Percentiles rank a stretch among this genome's conserved stretches.
phyloP scores from a whole-genome alignment of 306 rosid species.

The Hippophae tibetana region DNA sequence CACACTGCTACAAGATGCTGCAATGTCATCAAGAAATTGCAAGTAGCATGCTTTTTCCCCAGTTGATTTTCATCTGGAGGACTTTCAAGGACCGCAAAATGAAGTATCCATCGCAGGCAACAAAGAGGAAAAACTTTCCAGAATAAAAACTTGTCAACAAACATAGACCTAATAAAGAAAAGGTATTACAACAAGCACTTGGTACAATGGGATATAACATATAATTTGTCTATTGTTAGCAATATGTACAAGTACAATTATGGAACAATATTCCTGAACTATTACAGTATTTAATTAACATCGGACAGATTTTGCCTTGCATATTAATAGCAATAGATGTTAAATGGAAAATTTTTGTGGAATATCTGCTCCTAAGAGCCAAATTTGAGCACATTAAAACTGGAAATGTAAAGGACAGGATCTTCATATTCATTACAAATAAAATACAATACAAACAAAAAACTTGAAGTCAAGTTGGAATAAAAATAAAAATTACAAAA shows the following conservation, averaged over 20 bases:
- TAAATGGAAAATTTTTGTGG: too few species aligned
- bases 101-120: conserved; percentile 92
- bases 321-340: too few species aligned
- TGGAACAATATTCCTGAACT: too few species aligned
- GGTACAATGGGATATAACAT: background rate
- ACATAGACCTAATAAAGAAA: conserved; percentile 54
- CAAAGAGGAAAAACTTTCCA: conserved; percentile 87
- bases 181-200: background rate
- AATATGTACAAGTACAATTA: too few species aligned
- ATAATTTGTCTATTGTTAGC: too few species aligned
- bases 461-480: background rate
- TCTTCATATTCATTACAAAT: too few species aligned
- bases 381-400: too few species aligned
- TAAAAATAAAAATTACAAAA: background rate
- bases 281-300: too few species aligned
- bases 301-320: too few species aligned
- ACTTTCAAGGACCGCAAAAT: conserved; percentile 60
- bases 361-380: too few species aligned
- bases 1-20: conserved; percentile 60
- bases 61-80: conserved; percentile 47
- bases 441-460: too few species aligned
- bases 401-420: too few species aligned
- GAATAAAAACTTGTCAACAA: conserved; percentile 71
- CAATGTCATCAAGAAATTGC: conserved; percentile 36
- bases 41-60: conserved; percentile 27